These are phyloP conservation scores for Xenosphaeropsis pyriputrescens DNA, from an alignment of 2,329 filamentous ascomycete genomes.

Conservation along the genomic window DNA sequence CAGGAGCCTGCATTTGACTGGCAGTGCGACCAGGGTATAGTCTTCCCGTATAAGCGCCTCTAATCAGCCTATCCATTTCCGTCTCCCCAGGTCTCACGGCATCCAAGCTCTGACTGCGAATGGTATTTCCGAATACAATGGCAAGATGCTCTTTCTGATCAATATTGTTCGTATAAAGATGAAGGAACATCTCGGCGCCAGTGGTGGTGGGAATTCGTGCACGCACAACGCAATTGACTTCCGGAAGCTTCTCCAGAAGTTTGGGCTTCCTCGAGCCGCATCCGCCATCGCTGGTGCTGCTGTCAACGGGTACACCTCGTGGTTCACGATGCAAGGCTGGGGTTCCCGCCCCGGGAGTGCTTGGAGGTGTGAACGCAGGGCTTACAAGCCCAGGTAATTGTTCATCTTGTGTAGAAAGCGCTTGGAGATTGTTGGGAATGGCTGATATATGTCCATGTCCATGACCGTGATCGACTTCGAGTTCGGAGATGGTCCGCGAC, in stretches of 20 bases:
- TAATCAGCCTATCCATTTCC: conserved; percentile 81
- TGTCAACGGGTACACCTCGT: conserved; percentile 36
- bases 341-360: conserved; percentile 44
- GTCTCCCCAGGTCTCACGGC: conserved; percentile 62
- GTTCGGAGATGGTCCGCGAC: conserved; percentile 18
- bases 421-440: background rate
- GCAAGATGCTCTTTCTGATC: conserved; percentile 95
- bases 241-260: conserved; percentile 60
- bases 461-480: too few species aligned
- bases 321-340: conserved; percentile 22
- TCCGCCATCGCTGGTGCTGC: conserved; percentile 34
- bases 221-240: conserved; percentile 87
- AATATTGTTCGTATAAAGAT: conserved; percentile 83
- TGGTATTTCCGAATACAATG: conserved; percentile 85
- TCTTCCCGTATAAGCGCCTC: conserved; percentile 82
- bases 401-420: conserved; percentile 3
- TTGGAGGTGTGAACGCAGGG: conserved; percentile 66
- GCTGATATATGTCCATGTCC: conserved; percentile 6
- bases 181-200: conserved; percentile 92
- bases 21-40: conserved; percentile 74
- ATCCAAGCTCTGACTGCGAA: conserved; percentile 61
- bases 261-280: conserved; percentile 52
- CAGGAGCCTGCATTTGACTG: conserved; percentile 7
- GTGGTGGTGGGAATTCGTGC: conserved; percentile 87
- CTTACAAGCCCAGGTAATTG: conserved; percentile 47